Conservation (phyloP, 2,329 filamentous ascomycete genomes). For the Neopestalotiopsis rosae region DNA sequence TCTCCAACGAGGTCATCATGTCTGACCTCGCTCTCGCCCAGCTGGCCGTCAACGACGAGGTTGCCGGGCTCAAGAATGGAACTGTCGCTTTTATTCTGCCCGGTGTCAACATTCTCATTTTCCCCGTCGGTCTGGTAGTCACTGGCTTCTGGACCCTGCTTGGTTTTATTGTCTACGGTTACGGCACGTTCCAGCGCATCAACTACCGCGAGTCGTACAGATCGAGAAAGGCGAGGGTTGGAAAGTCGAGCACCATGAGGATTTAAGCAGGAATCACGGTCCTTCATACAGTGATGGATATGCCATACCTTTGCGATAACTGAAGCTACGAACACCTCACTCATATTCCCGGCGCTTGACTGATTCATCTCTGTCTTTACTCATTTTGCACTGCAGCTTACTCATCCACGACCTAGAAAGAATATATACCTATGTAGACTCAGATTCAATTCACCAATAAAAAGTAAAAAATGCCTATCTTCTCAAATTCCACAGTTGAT, state of each 20-base stretch:
- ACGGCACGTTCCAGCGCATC: conserved; percentile 71
- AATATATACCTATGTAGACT: conserved; percentile 1
- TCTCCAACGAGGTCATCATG: conserved; percentile 61
- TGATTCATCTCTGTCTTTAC: neutral
- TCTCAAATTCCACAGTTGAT: no score
- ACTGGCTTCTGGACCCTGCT: conserved; percentile 66
- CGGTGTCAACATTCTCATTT: conserved; percentile 70
- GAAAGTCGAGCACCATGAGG: conserved; percentile 33
- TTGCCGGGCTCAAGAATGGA: conserved; percentile 51
- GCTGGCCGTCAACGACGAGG: conserved; percentile 53
- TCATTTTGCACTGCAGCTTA: neutral
- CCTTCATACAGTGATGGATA: neutral
- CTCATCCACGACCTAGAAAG: neutral
- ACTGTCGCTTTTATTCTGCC: conserved; percentile 72
- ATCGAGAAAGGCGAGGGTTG: conserved; percentile 50
- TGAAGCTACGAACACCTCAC: neutral
- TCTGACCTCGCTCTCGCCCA: conserved; percentile 56
- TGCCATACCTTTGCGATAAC: neutral
- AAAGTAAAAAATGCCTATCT: neutral
- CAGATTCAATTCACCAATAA: neutral
- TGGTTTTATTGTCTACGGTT: conserved; percentile 62
- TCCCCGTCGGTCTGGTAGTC: conserved; percentile 73
- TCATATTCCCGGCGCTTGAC: neutral
- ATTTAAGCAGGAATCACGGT: neutral
- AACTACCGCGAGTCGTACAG: conserved; percentile 69